Percentiles rank a stretch among this genome's conserved stretches.
Evolutionary conservation across 2,329 filamentous ascomycete species (phyloP).

Genomic region (Aureobasidium sp.): DNA sequence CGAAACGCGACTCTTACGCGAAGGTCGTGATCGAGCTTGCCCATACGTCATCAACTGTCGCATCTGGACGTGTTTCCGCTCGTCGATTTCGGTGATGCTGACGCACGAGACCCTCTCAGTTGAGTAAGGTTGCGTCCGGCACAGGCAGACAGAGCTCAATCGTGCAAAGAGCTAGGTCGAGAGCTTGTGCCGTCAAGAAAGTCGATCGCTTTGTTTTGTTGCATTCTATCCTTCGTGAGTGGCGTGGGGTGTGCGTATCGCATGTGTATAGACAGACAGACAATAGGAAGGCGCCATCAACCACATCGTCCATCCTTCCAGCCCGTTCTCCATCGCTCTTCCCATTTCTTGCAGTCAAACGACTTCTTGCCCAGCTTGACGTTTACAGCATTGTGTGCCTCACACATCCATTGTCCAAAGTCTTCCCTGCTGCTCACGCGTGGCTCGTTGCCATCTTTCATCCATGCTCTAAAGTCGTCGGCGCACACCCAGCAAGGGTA

Average conservation of each 20-base stretch:
- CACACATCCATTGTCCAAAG: constrained; percentile 75
- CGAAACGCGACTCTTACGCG: constrained; percentile 6
- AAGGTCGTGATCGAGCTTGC: neutral
- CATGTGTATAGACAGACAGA: neutral
- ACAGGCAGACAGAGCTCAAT: constrained; percentile 3
- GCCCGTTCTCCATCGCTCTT: constrained; percentile 89
- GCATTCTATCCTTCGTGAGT: neutral
- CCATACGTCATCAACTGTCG: neutral
- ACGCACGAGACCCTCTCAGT: constrained; percentile 9
- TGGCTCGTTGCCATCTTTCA: constrained; percentile 60
- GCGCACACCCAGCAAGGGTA: constrained; percentile 97
- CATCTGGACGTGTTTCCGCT: neutral
- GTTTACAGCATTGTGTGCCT: constrained; percentile 82
- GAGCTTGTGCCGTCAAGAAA: neutral
- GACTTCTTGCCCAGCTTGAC: constrained; percentile 78
- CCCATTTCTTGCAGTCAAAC: constrained; percentile 87
- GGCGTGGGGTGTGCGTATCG: neutral
- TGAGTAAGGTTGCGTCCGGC: constrained; percentile 3
- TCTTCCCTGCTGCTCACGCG: constrained; percentile 50
- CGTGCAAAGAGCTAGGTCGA: neutral
- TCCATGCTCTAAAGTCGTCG: constrained; percentile 79
- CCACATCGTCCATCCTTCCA: constrained; percentile 65
- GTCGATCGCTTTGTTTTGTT: neutral
- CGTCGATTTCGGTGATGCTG: neutral
- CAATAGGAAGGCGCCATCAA: constrained; percentile 26